Evolutionary conservation across 352 stramenopile genomes (phyloP), one percentile per base, ranked within the genome.

Genomic region (Phytophthora pinifolia): DNA sequence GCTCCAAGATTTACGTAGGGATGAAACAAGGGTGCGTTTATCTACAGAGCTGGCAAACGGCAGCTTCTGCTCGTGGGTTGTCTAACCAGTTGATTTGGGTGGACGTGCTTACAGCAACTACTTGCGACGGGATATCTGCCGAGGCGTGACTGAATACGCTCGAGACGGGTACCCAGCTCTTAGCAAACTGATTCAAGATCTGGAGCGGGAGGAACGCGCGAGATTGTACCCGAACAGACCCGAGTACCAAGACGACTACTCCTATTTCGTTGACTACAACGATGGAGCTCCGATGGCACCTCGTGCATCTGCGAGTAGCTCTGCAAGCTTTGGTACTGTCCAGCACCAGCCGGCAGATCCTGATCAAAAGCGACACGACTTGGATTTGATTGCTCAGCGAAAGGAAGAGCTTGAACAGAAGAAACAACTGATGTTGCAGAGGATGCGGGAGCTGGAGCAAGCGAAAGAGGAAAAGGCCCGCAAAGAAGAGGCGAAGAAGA

Each of bases 101-200:
- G 22, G 4, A 27, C 22, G 27, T 46, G 15, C 56, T 25, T 54
- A 14, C 29, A 93, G 83, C 10, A 75, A 84, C 30, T 91, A 72
- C 47, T 53, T 83, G 41, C 68, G 86, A 7, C 62, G 69, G 41
- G 86, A 95, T 61, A 61, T 95, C 29, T 92, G 81, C 22, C 83
- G 86, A 13, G 86, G 86, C 2, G 82, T 92, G 51, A 95, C 83
- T 0, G 86, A 95, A 56, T 94, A 94, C 57, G 54, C 61, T 18
- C 59, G 64, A 37, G 59, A 88, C 25, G 76, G 85, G 18, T 95
- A 95, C 52, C 86, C 86, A 25, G 61, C 65, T 1, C 56, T 95
- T 27, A 92, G 81, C 47, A 79, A 85, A 33, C 39, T 85, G 25
- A 88, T 95, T 14, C 58, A 91, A 62, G 64, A 82, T 8, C 74